Base-by-base conservation (phyloP, 2,329 filamentous ascomycete species). In the Colletotrichum theobromicola region DNA sequence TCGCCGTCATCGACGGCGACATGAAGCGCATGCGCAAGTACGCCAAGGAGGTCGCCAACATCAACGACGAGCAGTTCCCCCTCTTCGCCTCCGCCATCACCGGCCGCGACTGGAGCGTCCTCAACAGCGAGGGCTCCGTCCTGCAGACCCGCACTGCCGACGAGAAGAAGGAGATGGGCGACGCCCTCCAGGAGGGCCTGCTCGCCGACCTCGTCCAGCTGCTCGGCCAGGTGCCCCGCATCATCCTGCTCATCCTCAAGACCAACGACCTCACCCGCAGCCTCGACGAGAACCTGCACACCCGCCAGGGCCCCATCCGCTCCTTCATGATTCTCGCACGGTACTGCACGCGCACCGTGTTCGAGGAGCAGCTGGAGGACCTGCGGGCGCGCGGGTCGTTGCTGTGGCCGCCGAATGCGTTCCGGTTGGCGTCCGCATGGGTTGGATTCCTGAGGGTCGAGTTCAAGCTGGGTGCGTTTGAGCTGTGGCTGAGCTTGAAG, bases 11-110 rank as follows among this genome's bases (percentile, higher is more conserved):
- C 67, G 95, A 98, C 78, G 94, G 94, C 1, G 95, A 99, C 80
- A 93, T 98, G 85, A 85, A 89, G 4, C 88, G 89, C 24, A 99
- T 99, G 97, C 93, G 95, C 78, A 92, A 93, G 79, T 98, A 98
- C 82, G 94, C 96, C 3, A 91, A 93, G 78, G 94, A 98, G 80
- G 95, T 98, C 4, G 97, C 96, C 3, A 95, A 95, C 15, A 93
- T 99, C 75, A 93, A 89, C 7, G 95, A 98, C 76, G 93, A 95
- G 78, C 94, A 98, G 80, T 99, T 99, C 80, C 95, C 95, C 2
- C 90, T 99, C 24, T 99, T 99, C 82, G 97, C 96, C 2, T 97
- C 94, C 13, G 97, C 97, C 70, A 99, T 99, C 81, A 99, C 97
- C 0, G 97, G 97, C 4, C 90, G 97, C 57, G 97, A 99, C 83